Base-by-base conservation (phyloP, 78 protist species). In the Bodo saltans region DNA sequence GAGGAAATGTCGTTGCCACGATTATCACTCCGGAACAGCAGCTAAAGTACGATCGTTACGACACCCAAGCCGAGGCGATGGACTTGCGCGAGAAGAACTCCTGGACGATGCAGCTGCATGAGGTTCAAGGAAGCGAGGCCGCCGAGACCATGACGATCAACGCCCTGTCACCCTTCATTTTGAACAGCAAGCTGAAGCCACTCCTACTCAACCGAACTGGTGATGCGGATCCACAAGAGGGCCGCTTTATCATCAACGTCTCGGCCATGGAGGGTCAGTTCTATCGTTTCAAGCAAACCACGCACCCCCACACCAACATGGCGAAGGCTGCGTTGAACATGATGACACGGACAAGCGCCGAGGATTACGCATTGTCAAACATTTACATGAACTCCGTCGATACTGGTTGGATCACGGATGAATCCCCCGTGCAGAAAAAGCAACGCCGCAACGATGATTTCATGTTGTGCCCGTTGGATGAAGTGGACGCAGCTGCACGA, bases 241-340 rank as follows among this genome's bases (percentile, higher is more conserved):
- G 87, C 35, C 80, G 34, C 34, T 93, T 53, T 84, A 34, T 96
- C 35, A 90, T 96, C 70, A 94, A 96, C 83, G 99, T 97, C 35
- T 35, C 75, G 27, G 94, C 98, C 8, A 95, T 97, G 97, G 99
- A 97, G 75, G 97, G 92, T 4, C 85, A 78, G 42, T 42, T 85
- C 79, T 85, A 72, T 33, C 21, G 47, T 25, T 37, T 68, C 73
- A 93, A 94, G 88, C 70, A 85, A 69, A 47, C 93, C 28, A 30
- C 71, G 37, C 99, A 97, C 85, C 94, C 97, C 70, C 99, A 97
- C 93, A 97, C 97, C 47, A 97, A 97, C 92, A 96, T 96, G 98
- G 96, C 85, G 28, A 83, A 83, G 79, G 93, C 90, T 26, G 90
- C 96, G 34, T 94, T 96, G 74, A 97, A 97, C 88, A 96, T 97